These are phyloP conservation scores for Xylaria nigripes DNA, from an alignment of 495 filamentous ascomycete genomes.

Conservation along the genomic window DNA sequence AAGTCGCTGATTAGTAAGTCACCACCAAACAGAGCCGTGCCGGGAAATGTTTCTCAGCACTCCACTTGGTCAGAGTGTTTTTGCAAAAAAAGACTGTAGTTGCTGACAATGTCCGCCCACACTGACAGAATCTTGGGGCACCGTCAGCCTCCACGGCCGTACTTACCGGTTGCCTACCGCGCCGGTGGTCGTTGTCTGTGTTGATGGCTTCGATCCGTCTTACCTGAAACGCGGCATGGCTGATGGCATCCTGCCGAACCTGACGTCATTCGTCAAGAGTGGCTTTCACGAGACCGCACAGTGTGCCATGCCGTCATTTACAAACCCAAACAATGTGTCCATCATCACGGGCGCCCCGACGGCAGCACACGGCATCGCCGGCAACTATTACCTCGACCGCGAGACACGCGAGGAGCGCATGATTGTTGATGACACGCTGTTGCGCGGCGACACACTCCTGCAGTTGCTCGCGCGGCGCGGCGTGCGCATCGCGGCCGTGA, in stretches of 20 bases:
- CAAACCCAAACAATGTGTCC: conserved; percentile 31
- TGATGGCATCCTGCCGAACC: conserved; percentile 25
- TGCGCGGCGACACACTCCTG: conserved; percentile 30
- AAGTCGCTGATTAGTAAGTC: conserved; percentile 1
- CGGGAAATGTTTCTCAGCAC: too few relatives aligned
- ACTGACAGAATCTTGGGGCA: too few relatives aligned
- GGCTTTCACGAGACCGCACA: conserved; percentile 29
- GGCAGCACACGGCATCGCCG: conserved; percentile 27
- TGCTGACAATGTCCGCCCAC: too few relatives aligned
- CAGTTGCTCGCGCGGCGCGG: conserved; percentile 28
- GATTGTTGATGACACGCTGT: conserved; percentile 27
- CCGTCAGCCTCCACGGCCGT: conserved; percentile 13
- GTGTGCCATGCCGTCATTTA: conserved; percentile 33
- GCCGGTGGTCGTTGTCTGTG: conserved; percentile 29
- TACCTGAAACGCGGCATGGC: conserved; percentile 25
- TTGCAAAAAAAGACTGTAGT: too few relatives aligned
- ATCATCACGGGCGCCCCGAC: conserved; percentile 31
- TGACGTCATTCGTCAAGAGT: conserved; percentile 18
- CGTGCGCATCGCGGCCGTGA: conserved; percentile 31
- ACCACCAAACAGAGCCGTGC: too few relatives aligned
- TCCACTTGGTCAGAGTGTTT: too few relatives aligned
- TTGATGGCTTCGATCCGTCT: conserved; percentile 33
- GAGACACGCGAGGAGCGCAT: conserved; percentile 28
- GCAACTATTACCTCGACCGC: conserved; percentile 32
- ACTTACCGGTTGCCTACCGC: conserved; percentile 19